Base-by-base conservation (phyloP, 257 asterid species). In the Nicotiana paniculata region DNA sequence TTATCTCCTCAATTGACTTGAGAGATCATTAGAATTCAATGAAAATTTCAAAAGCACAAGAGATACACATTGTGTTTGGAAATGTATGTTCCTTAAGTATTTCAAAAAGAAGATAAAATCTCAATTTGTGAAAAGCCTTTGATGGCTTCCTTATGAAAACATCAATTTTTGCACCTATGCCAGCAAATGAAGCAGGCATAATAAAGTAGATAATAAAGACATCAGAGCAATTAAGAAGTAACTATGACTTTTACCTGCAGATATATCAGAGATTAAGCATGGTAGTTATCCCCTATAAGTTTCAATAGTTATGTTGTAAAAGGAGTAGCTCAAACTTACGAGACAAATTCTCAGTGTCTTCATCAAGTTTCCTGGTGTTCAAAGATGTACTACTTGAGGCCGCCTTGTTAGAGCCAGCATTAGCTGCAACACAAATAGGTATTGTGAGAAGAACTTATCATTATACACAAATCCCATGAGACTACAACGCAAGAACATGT, bases 281-380 rank as follows among this genome's bases (percentile, higher is more conserved):
- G 21, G 30, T 72, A 72, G 18, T 70, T 70, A 10, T n/a, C 13
- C 61, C 4, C 79, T 10, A n/a, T 24, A 24, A 72, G 24, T 24
- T 21, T 12, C 9, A 17, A 24, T 13, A 46, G 48, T 26, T 70
- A 26, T 48, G 26, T 33, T 3, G n/a, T 15, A 77, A 75, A 64
- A 69, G 51, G 63, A 18, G 79, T 33, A 26, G 79, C 77, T 85
- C 82, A 70, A 58, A 93, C 98, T 92, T 72, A 96, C 99, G 99
- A 61, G 99, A 61, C 62, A 96, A 89, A 83, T 91, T 94, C 82
- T 96, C 99, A 0, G 99, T 91, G 37, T 96, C 99, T 78, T 96
- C 99, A 77, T 94, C 99, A 37, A 96, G 95, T 86, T 93, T 96
- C 88, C 97, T 89, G 65, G 99, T 96, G 83, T 96, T 96, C 83